Percentiles rank a stretch among this genome's conserved stretches.
These are phyloP conservation scores for Cnidoscolus chayamansa DNA, from an alignment of 441 rosid genomes.

Conservation along the genomic window DNA sequence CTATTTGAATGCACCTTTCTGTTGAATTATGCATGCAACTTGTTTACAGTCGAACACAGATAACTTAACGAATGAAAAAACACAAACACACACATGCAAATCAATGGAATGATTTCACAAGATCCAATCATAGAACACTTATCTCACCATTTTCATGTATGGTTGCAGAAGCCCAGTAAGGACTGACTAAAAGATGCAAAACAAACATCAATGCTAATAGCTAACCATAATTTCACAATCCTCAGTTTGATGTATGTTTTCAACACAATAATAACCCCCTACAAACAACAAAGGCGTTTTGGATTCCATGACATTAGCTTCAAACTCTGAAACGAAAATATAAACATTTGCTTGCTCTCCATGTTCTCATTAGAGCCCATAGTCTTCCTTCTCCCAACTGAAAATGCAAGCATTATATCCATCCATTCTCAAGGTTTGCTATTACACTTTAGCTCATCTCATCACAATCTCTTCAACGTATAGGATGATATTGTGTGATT, in stretches of 20 bases:
- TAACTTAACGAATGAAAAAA: background rate
- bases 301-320: conserved; percentile 17
- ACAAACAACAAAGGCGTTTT: conserved; percentile 18
- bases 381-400: background rate
- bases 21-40: background rate
- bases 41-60: background rate
- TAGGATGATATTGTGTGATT: conserved; percentile 73
- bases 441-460: background rate
- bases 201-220: conserved; percentile 1
- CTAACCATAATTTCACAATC: conserved; percentile 14
- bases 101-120: background rate
- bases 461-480: conserved; percentile 39
- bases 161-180: conserved; percentile 4
- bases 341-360: background rate
- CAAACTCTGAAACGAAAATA: conserved; percentile 3
- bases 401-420: conserved; percentile 15
- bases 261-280: conserved; percentile 17
- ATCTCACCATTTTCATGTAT: background rate
- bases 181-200: conserved; percentile 4
- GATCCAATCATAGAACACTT: conserved; percentile 1
- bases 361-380: background rate
- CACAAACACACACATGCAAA: too few species aligned
- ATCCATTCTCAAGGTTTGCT: conserved; percentile 8
- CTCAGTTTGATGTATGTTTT: conserved; percentile 16
- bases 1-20: too few species aligned